Percentiles rank a stretch among this genome's conserved stretches.
These are phyloP conservation scores for Poteriospumella lacustris DNA, from an alignment of 108 stramenopile genomes.

Conservation along the genomic window DNA sequence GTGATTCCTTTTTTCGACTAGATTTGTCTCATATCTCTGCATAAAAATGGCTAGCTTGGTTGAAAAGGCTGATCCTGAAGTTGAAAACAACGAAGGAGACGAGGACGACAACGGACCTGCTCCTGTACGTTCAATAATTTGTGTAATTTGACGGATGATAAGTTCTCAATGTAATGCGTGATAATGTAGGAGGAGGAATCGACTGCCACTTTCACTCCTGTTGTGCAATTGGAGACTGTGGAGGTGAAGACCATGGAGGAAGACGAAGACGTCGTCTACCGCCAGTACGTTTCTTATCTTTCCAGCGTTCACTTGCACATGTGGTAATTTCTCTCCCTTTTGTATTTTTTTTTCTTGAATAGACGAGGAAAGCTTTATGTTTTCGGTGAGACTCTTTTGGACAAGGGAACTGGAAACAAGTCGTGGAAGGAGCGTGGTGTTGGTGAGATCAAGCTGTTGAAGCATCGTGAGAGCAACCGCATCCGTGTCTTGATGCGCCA, in stretches of 20 bases:
- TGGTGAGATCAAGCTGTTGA: slow-evolving; percentile 88
- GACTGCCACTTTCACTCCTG: slow-evolving; percentile 55
- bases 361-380: slow-evolving; percentile 86
- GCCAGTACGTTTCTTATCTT: slow-evolving; percentile 10
- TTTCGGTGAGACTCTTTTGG: slow-evolving; percentile 91
- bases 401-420: slow-evolving; percentile 93
- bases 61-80: background rate
- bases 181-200: slow-evolving; percentile 45
- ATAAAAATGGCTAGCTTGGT: background rate
- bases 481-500: slow-evolving; percentile 94
- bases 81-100: background rate
- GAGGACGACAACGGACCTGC: background rate
- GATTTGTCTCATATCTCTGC: too few species aligned
- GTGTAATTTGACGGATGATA: background rate
- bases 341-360: slow-evolving; percentile 58
- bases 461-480: slow-evolving; percentile 78
- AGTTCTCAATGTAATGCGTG: background rate
- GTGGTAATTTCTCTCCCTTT: background rate
- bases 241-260: slow-evolving; percentile 95
- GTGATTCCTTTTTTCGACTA: too few species aligned
- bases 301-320: background rate
- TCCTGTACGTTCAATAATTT: background rate
- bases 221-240: slow-evolving; percentile 90
- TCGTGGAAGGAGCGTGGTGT: slow-evolving; percentile 94
- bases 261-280: slow-evolving; percentile 77